Conservation (phyloP, 352 stramenopile genomes). For the Stramenopiles sp. region DNA sequence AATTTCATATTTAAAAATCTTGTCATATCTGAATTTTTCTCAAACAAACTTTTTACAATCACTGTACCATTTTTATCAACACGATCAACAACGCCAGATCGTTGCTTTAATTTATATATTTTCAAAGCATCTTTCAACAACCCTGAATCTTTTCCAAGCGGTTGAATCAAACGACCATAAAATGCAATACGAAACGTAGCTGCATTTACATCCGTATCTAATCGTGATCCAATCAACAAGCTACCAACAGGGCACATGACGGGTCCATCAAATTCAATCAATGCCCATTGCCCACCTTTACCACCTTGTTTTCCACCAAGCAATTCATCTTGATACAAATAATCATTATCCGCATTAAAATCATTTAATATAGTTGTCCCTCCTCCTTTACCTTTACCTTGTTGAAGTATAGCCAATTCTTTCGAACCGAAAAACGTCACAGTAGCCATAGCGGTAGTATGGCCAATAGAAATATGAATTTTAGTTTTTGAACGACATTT, state of each 20-base stretch:
- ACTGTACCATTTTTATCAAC: constrained; percentile 38
- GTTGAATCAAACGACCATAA: constrained; percentile 35
- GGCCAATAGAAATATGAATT: constrained; percentile 59
- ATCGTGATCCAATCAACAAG: constrained; percentile 44
- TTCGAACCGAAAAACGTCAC: constrained; percentile 57
- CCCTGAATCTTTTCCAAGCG: constrained; percentile 21
- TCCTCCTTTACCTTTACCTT: constrained; percentile 2
- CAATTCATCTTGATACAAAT: constrained; percentile 11
- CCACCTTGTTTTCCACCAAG: constrained; percentile 20
- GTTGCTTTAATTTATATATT: constrained; percentile 44
- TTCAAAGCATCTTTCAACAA: constrained; percentile 21
- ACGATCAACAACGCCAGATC: constrained; percentile 27
- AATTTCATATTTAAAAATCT: constrained; percentile 46
- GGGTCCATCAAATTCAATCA: constrained; percentile 42
- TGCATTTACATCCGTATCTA: constrained; percentile 35
- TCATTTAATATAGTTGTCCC: not conserved
- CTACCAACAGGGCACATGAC: constrained; percentile 40
- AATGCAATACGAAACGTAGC: constrained; percentile 49
- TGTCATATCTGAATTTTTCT: constrained; percentile 49
- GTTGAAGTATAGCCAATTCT: constrained; percentile 39
- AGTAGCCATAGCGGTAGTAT: constrained; percentile 57
- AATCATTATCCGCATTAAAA: constrained; percentile 9
- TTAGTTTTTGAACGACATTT: constrained; percentile 34
- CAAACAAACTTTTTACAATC: constrained; percentile 44
- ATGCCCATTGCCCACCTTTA: constrained; percentile 36